phyloP scores from a whole-genome alignment of 176 grass and related monocot genomes.

The Oryza punctata region DNA sequence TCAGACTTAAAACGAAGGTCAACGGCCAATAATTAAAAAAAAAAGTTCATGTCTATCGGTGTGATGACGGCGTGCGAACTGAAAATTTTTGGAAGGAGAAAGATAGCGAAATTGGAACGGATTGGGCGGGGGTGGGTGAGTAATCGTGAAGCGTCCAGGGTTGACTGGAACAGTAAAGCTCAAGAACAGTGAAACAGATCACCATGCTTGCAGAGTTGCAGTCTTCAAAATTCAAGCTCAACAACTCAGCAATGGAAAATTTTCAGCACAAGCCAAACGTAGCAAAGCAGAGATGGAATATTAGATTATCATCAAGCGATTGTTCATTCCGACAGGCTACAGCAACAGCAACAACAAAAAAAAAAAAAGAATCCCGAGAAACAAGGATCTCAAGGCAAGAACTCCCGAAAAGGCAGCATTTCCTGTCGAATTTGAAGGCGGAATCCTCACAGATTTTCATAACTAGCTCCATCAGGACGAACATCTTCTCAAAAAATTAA shows the following conservation, averaged over 20 bases:
- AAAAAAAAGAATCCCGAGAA: no score
- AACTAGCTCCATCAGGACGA: background rate
- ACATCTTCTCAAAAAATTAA: background rate
- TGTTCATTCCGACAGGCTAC: background rate
- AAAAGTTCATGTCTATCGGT: background rate
- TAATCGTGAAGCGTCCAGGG: no score
- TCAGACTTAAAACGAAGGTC: background rate
- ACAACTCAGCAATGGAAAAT: background rate
- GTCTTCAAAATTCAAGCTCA: background rate
- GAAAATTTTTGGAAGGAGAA: background rate
- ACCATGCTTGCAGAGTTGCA: background rate
- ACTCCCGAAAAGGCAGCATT: background rate
- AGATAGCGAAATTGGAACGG: background rate
- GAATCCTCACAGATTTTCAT: background rate
- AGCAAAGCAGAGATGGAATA: no score
- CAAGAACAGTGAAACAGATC: background rate
- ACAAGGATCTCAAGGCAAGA: background rate
- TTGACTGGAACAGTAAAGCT: no score
- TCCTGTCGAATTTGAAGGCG: background rate
- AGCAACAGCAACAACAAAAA: background rate
- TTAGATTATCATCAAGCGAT: no score
- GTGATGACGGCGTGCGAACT: conserved; percentile 9
- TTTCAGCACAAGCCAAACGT: background rate
- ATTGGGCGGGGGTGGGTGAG: no score
- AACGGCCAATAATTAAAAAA: background rate